Evolutionary conservation across 2,329 filamentous ascomycete species (phyloP), one percentile per base, ranked within the genome.

Genomic region (Grosmannia serpens): DNA sequence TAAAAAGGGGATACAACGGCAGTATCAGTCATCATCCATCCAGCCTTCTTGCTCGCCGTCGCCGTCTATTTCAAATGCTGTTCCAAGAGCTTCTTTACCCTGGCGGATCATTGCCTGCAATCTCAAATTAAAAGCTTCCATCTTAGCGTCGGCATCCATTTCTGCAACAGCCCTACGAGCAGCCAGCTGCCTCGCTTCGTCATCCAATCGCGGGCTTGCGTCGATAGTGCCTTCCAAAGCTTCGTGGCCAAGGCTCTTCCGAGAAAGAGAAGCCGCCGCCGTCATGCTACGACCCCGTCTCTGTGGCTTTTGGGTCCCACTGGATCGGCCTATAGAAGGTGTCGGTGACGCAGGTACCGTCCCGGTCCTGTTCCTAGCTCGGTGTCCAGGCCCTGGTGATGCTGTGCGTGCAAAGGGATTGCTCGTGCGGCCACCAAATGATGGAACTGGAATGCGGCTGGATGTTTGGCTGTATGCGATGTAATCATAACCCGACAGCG

Each of bases 101-200:
- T 97, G 87, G 2, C 85, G 80, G 58, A 99, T 95, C 87, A 99
- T 90, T 38, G 86, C 87, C 67, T 88, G 83, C 53, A 97, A 75
- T 65, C 88, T 84, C 53, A 83, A 79, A 68, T 94, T 95, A 71
- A 97, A 84, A 29, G 86, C 82, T 54, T 84, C 84, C 65, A 97
- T 87, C 56, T 87, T 85, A 50, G 85, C 83, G 65, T 97, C 91
- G 9, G 88, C 82, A 65, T 91, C 86, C 52, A 84, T 78, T 65
- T 96, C 90, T 59, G 88, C 87, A 55, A 83, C 82, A 27, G 84
- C 77, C 63, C 86, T 82, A 67, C 83, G 81, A n/a, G 85, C 84
- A 7, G 89, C 85, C 58, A 91, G 82, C 51, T 82, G 80, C 67
- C 86, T 86, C 8, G 89, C 88, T 66, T 96, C 89, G 24, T 77